A percentile compares a stretch with the other conserved stretches of the same genome.
These are phyloP conservation scores for Abelmoschus esculentus DNA, from an alignment of 345 rosid species.

Conservation along the genomic window DNA sequence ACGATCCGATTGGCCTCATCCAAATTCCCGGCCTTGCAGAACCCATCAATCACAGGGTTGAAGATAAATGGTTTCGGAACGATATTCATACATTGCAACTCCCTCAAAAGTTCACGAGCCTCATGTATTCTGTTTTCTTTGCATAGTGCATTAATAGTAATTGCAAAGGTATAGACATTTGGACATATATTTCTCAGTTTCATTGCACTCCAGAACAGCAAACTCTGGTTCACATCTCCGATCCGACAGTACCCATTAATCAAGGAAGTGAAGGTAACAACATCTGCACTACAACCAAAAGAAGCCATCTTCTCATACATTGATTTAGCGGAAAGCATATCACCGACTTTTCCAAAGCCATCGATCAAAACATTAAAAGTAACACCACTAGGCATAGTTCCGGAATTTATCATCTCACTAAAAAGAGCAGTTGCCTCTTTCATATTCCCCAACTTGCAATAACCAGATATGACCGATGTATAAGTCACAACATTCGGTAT, in stretches of 20 bases:
- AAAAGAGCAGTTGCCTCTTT: conserved; percentile 48
- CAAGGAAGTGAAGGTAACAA: conserved; percentile 71
- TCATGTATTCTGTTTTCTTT: conserved; percentile 61
- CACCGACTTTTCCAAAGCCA: conserved; percentile 68
- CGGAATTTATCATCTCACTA: conserved; percentile 48
- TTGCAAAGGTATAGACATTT: conserved; percentile 58
- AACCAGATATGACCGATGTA: conserved; percentile 65
- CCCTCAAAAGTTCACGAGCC: conserved; percentile 59
- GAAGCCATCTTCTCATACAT: conserved; percentile 44
- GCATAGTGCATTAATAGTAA: conserved; percentile 70
- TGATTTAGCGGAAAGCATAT: conserved; percentile 42
- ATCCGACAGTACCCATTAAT: conserved; percentile 77
- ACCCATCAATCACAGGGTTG: conserved; percentile 91
- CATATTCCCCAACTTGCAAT: conserved; percentile 68
- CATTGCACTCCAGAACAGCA: conserved; percentile 71
- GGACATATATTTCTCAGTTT: conserved; percentile 43
- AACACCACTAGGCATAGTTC: conserved; percentile 42
- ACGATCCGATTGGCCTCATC: conserved; percentile 68
- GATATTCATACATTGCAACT: conserved; percentile 39
- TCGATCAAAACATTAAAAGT: conserved; percentile 79
- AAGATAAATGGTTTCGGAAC: conserved; percentile 61
- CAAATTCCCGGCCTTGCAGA: conserved; percentile 86
- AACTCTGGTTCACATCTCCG: conserved; percentile 51
- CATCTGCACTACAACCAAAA: conserved; percentile 52
- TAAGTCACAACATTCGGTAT: conserved; percentile 59